phyloP scores from a whole-genome alignment of 306 rosid species.

The Vigna angularis region DNA sequence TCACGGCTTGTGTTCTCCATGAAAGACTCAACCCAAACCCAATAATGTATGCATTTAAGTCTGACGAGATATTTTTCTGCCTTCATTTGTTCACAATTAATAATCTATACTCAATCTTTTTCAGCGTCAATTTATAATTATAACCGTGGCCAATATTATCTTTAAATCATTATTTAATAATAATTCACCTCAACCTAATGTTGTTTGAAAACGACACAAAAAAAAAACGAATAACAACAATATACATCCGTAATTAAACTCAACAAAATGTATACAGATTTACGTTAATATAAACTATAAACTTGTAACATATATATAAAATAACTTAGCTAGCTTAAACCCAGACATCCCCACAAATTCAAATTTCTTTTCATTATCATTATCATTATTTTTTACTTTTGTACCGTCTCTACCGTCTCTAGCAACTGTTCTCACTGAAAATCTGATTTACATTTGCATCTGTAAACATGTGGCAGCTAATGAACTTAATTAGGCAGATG shows the following conservation, averaged over 20 bases:
- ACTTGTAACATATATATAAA: neutral
- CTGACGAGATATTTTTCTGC: neutral
- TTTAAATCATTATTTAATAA: neutral
- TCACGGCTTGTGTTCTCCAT: neutral
- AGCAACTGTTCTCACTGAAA: neutral
- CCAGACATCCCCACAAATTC: neutral
- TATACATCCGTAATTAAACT: too few relatives aligned
- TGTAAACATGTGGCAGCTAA: neutral
- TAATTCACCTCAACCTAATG: neutral
- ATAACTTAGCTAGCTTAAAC: neutral
- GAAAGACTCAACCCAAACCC: neutral
- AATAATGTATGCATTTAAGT: constrained; percentile 9
- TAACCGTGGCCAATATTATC: neutral
- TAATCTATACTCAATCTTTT: constrained; percentile 1
- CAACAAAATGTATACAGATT: neutral
- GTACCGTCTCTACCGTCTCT: neutral
- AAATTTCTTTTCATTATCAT: neutral
- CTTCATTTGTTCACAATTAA: neutral
- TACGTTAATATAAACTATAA: neutral
- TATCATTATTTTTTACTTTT: neutral
- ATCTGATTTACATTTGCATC: neutral
- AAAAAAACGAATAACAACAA: neutral
- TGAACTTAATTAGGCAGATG: neutral
- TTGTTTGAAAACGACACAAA: neutral
- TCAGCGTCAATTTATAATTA: neutral